Evolutionary conservation across 2,329 filamentous ascomycete genomes (phyloP).

Genomic region (Fusarium setosum): DNA sequence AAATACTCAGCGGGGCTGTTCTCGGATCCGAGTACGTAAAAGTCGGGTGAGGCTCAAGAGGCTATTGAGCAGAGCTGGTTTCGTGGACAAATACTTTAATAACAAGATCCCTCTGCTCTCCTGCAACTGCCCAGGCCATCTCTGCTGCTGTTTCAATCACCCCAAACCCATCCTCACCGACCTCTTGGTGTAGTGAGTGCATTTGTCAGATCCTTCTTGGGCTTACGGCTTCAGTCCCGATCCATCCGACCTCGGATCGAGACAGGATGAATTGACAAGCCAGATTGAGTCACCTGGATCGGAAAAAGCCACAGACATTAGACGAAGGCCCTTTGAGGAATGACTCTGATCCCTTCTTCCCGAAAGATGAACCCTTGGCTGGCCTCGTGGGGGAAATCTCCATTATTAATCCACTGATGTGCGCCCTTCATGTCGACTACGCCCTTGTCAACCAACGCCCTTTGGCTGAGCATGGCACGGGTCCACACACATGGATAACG

Average conservation of each 20-base stretch:
- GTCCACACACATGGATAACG: neutral
- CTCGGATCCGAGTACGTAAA: slow-evolving; percentile 27
- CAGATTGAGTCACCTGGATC: slow-evolving; percentile 23
- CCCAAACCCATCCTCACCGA: neutral
- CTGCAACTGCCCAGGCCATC: too few species aligned
- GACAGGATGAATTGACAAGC: neutral
- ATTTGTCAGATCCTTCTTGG: neutral
- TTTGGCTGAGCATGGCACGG: slow-evolving; percentile 2
- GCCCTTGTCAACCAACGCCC: slow-evolving; percentile 27
- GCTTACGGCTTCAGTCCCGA: neutral
- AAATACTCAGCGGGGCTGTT: slow-evolving; percentile 15
- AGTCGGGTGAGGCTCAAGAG: slow-evolving; percentile 15
- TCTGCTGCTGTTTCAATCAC: too few species aligned
- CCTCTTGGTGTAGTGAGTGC: neutral
- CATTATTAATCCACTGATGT: slow-evolving; percentile 33
- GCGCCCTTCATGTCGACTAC: slow-evolving; percentile 28
- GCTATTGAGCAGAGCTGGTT: neutral
- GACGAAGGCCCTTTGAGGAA: neutral
- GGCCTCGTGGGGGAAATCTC: slow-evolving; percentile 6
- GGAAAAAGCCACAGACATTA: slow-evolving; percentile 33
- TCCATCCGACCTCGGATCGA: slow-evolving; percentile 20
- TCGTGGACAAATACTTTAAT: neutral
- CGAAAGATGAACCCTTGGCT: neutral
- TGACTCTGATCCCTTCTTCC: neutral
- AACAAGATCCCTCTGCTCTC: neutral